Evolutionary conservation across 202 grass and related monocot genomes (phyloP).

Genomic region (Digitaria exilis): DNA sequence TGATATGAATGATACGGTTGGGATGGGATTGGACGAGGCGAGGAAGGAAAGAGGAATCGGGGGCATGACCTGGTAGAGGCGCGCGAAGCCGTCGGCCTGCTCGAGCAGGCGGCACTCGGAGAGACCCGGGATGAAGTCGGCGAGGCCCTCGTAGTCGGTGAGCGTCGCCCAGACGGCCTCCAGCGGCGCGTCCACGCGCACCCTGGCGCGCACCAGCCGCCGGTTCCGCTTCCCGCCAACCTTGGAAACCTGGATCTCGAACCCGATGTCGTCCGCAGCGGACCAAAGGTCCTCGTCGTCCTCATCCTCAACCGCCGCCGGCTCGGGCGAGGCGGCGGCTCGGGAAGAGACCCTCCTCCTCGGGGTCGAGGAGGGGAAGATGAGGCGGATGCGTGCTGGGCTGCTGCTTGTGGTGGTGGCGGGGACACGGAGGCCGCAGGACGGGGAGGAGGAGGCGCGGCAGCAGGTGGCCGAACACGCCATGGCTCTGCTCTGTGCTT

Average conservation of each 20-base stretch:
- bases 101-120: constrained; percentile 62
- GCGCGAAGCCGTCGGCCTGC: constrained; percentile 44
- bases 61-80: constrained; percentile 52
- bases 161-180: constrained; percentile 76
- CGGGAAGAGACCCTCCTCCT: neutral
- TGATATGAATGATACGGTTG: no score
- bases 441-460: no score
- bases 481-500: no score
- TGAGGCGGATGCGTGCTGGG: no score
- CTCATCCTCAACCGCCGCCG: neutral
- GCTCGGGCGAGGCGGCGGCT: no score
- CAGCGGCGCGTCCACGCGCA: constrained; percentile 58
- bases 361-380: no score
- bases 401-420: no score
- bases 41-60: neutral
- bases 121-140: constrained; percentile 71
- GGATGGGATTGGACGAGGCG: no score
- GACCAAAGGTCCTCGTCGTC: neutral
- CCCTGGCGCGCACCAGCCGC: constrained; percentile 49
- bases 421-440: no score
- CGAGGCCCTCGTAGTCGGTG: constrained; percentile 83
- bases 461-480: no score
- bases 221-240: constrained; percentile 49
- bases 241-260: constrained; percentile 60
- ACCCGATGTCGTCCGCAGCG: constrained; percentile 23